phyloP scores from a whole-genome alignment of 352 stramenopile species.

The Pythium diclinum region DNA sequence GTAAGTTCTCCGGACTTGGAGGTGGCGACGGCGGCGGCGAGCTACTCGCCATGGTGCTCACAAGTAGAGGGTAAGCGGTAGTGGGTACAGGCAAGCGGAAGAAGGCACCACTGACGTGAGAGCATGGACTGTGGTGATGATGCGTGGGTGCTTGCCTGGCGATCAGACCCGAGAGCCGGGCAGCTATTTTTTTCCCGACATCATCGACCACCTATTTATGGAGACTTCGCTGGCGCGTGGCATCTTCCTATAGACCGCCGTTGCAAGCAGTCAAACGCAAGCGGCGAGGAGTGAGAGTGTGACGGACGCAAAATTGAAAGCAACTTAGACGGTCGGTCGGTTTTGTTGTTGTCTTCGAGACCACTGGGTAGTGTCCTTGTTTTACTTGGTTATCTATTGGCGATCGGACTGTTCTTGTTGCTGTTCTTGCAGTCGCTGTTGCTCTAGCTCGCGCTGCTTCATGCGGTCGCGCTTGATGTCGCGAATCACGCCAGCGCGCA shows the following conservation, averaged over 20 bases:
- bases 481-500: slow-evolving; percentile 75
- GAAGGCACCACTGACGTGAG: neutral
- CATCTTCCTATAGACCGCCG: neutral
- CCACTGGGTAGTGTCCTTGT: neutral
- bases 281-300: neutral
- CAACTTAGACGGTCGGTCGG: neutral
- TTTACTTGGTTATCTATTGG: slow-evolving; percentile 3
- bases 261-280: neutral
- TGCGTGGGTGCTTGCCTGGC: neutral
- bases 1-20: neutral
- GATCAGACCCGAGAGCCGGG: neutral
- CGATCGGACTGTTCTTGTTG: neutral
- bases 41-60: neutral
- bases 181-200: neutral
- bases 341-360: slow-evolving; percentile 1
- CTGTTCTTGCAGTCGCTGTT: slow-evolving; percentile 27
- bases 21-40: neutral
- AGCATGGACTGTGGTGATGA: neutral
- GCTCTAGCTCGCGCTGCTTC: slow-evolving; percentile 44
- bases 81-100: neutral
- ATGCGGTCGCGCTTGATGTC: slow-evolving; percentile 75
- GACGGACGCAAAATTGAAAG: neutral
- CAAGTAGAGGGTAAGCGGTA: neutral
- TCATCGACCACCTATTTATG: neutral
- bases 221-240: neutral